phyloP scores from a whole-genome alignment of 2,329 filamentous ascomycete species.

The Alternaria rosae region DNA sequence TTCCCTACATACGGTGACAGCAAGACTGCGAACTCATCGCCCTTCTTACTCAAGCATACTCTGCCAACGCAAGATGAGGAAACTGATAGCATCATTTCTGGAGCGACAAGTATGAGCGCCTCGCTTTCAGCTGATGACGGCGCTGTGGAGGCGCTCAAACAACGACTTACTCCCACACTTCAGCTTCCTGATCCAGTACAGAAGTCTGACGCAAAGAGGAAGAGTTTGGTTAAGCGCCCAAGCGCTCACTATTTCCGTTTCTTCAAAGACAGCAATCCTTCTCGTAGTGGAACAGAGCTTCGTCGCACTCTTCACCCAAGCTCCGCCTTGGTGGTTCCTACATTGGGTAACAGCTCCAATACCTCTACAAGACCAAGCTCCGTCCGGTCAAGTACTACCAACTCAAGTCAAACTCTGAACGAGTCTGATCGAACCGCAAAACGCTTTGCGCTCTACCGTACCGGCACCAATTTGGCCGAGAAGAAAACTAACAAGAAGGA shows the following conservation, averaged over 20 bases:
- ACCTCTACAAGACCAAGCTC: constrained; percentile 39
- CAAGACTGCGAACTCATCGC: constrained; percentile 65
- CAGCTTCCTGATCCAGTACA: constrained; percentile 58
- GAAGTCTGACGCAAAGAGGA: constrained; percentile 41
- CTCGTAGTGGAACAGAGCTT: constrained; percentile 41
- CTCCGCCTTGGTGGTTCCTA: constrained; percentile 24
- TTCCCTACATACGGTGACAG: constrained; percentile 76
- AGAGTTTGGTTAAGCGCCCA: constrained; percentile 33
- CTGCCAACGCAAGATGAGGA: constrained; percentile 56
- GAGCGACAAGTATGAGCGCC: constrained; percentile 23
- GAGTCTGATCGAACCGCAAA: constrained; percentile 47
- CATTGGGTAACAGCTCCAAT: constrained; percentile 12
- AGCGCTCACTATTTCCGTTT: constrained; percentile 45
- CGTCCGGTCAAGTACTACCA: constrained; percentile 36
- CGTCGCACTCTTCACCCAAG: constrained; percentile 43
- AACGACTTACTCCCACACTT: constrained; percentile 83
- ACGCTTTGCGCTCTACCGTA: constrained; percentile 48
- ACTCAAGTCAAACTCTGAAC: constrained; percentile 31
- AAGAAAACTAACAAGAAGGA: constrained; percentile 60
- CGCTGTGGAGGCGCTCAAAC: constrained; percentile 77
- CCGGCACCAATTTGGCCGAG: constrained; percentile 54
- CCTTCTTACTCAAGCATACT: constrained; percentile 65
- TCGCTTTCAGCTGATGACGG: constrained; percentile 51
- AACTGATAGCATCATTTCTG: constrained; percentile 37
- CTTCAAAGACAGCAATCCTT: constrained; percentile 41